phyloP scores from a whole-genome alignment of 2,329 filamentous ascomycete genomes.

The Cytospora mali region DNA sequence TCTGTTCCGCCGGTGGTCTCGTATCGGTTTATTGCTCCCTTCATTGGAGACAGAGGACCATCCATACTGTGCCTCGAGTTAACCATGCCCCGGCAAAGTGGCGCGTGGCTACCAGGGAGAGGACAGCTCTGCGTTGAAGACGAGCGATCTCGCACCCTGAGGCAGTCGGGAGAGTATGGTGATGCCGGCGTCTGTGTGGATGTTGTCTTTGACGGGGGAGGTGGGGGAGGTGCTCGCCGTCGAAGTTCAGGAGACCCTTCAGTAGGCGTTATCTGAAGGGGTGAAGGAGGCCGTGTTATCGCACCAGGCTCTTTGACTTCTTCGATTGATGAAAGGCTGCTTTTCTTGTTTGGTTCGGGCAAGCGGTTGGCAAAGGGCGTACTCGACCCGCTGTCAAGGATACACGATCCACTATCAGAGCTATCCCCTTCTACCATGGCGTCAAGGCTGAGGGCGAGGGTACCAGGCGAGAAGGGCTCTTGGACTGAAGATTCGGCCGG shows the following conservation, averaged over 20 bases:
- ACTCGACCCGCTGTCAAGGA: constrained; percentile 6
- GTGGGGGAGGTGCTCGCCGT: neutral
- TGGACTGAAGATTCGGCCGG: constrained; percentile 15
- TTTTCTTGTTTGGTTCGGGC: neutral
- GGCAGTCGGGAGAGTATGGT: neutral
- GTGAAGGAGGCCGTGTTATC: too few relatives aligned
- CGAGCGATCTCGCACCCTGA: too few relatives aligned
- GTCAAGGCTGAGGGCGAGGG: constrained; percentile 23
- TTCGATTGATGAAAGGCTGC: neutral
- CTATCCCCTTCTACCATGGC: constrained; percentile 19
- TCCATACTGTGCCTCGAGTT: neutral
- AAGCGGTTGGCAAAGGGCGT: neutral
- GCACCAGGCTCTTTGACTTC: neutral
- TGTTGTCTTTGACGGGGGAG: neutral
- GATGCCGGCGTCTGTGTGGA: neutral
- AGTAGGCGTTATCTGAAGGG: neutral
- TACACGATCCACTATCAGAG: constrained; percentile 8
- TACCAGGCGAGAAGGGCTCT: constrained; percentile 21
- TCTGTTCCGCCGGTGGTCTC: neutral
- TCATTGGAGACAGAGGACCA: neutral
- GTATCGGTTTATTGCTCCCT: neutral
- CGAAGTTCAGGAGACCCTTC: neutral
- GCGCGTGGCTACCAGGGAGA: neutral
- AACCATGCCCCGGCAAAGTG: neutral
- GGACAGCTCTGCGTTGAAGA: neutral